Base-by-base conservation (phyloP, 345 rosid genomes). In the Salix purpurea region DNA sequence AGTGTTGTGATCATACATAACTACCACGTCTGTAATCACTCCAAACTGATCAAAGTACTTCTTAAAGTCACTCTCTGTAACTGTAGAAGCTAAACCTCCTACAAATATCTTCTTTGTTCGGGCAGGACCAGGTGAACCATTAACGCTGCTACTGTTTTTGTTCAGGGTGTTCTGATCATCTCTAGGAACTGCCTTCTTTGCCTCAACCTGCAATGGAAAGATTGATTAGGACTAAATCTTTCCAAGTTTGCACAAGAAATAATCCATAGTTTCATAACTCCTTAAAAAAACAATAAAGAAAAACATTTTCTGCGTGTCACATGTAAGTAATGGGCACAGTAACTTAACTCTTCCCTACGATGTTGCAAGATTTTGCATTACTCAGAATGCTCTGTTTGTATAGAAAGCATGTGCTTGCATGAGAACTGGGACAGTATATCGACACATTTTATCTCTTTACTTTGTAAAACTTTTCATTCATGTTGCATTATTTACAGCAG, bases 141-240 rank as follows among this genome's bases (percentile, higher is more conserved):
- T 89, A 26, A 84, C 82, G 81, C 87, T 84, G 81, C 85, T 78
- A 75, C 67, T 87, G 79, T 82, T 89, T 87, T 86, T 88, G 82
- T 65, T 90, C 68, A 86, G 69, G 36, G 85, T 85, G 83, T 77
- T 83, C 72, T 89, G 95, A 85, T 91, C 98, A 75, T 90, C 97
- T 81, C 97, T 86, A 4, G 97, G 99, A 77, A 94, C 93, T 50
- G 99, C 99, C 82, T 90, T 95, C 86, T 95, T 95, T 19, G 99
- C 99, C 90, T 95, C 99, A 78, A 95, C 99, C 99, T 95, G 90
- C 65, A 78, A 83, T 36, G 79, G 65, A 52, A 72, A 60, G 37
- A 60, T 44, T 44, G 48, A 46, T 56, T 46, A 44, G 23, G 46
- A 75, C 72, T 52, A 54, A 52, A 76, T 62, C 64, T 34, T 46